phyloP scores from a whole-genome alignment of 1,284 basidiomycete genomes.

The Phylloboletellus chloephorus region DNA sequence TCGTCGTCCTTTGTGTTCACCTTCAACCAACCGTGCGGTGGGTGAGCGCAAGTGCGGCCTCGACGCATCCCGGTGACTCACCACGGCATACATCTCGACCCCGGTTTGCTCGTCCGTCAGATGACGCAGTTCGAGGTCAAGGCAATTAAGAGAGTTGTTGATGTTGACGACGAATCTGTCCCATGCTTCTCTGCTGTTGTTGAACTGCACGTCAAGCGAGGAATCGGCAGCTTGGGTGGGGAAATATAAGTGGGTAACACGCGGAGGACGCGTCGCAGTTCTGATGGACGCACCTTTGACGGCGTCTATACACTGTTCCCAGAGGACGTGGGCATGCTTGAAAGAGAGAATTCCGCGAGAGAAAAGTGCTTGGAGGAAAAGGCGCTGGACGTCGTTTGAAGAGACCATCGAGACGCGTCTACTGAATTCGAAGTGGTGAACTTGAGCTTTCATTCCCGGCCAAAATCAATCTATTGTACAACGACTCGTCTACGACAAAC shows the following conservation, averaged over 20 bases:
- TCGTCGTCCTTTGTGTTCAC: slow-evolving; percentile 74
- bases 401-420: slow-evolving; percentile 30
- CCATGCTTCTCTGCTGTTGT: slow-evolving; percentile 47
- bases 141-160: slow-evolving; percentile 55
- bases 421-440: no score
- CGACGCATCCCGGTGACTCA: slow-evolving; percentile 31
- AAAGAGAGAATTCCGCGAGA: slow-evolving; percentile 63
- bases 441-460: no score
- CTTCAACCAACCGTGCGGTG: slow-evolving; percentile 34
- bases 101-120: slow-evolving; percentile 62
- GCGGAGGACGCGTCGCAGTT: neutral
- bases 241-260: slow-evolving; percentile 9
- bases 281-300: slow-evolving; percentile 46
- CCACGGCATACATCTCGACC: slow-evolving; percentile 58
- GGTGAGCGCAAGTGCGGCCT: slow-evolving; percentile 1
- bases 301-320: slow-evolving; percentile 59
- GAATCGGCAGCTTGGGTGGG: slow-evolving; percentile 44
- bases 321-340: slow-evolving; percentile 57
- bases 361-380: slow-evolving; percentile 73
- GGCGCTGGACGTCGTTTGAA: slow-evolving; percentile 57
- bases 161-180: slow-evolving; percentile 53
- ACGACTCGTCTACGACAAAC: slow-evolving; percentile 16
- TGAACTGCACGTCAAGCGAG: slow-evolving; percentile 41
- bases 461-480: neutral
- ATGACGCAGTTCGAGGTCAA: slow-evolving; percentile 67